Evolutionary conservation across 1,139 yeast genomes (phyloP).

Genomic region (Scheffersomyces insectosa): DNA sequence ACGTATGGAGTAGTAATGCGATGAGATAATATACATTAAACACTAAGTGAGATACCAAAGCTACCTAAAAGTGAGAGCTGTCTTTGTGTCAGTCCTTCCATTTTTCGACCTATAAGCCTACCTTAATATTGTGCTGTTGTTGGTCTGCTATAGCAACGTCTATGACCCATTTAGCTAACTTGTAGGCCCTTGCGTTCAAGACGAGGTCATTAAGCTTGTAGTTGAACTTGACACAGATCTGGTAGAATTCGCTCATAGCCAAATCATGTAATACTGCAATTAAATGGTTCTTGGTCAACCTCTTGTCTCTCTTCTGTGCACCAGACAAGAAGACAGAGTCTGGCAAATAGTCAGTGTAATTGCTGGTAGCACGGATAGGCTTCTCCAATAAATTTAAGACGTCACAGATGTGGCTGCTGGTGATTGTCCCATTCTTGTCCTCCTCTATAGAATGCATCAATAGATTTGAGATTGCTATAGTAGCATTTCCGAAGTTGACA

Average conservation of each 20-base stretch:
- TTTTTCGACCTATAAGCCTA: too few species aligned
- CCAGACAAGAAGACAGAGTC: slow-evolving; percentile 48
- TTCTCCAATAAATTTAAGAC: slow-evolving; percentile 59
- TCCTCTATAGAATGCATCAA: slow-evolving; percentile 64
- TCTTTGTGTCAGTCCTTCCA: too few species aligned
- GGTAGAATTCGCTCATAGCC: slow-evolving; percentile 62
- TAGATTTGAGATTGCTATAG: slow-evolving; percentile 59
- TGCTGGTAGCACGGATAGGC: slow-evolving; percentile 48
- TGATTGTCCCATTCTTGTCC: slow-evolving; percentile 52
- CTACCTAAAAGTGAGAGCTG: too few species aligned
- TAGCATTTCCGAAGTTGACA: slow-evolving; percentile 60
- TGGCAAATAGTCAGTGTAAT: slow-evolving; percentile 40
- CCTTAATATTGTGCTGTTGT: slow-evolving; percentile 15
- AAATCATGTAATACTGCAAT: slow-evolving; percentile 61
- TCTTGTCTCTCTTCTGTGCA: slow-evolving; percentile 19
- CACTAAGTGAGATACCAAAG: too few species aligned
- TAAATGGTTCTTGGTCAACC: slow-evolving; percentile 33
- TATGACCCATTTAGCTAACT: slow-evolving; percentile 70
- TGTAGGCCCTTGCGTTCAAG: slow-evolving; percentile 60
- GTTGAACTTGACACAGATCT: slow-evolving; percentile 63
- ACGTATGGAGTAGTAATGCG: too few species aligned
- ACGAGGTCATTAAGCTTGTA: slow-evolving; percentile 62
- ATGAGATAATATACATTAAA: too few species aligned
- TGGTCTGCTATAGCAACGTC: slow-evolving; percentile 63
- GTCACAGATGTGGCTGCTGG: slow-evolving; percentile 54